A percentile compares a stretch with the other conserved stretches of the same genome.
phyloP scores from a whole-genome alignment of 2,329 filamentous ascomycete genomes.

The Stagonosporopsis tanaceti region DNA sequence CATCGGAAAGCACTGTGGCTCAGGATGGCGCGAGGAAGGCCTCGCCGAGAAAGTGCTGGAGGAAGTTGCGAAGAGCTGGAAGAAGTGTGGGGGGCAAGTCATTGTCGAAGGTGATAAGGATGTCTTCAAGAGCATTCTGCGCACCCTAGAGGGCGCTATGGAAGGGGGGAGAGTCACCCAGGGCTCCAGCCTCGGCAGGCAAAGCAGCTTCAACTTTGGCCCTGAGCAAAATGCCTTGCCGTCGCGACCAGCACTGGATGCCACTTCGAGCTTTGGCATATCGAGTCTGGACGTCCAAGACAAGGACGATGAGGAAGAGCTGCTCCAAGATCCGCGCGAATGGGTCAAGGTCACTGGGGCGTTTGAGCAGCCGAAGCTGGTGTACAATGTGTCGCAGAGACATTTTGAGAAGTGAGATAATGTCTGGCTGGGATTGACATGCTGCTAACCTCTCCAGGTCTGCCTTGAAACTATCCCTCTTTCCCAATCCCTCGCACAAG shows the following conservation, averaged over 20 bases:
- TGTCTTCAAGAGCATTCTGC: conserved; percentile 79
- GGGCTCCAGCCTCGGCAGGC: conserved; percentile 64
- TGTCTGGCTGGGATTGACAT: accelerated
- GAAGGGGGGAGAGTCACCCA: conserved; percentile 76
- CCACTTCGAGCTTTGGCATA: conserved; percentile 70
- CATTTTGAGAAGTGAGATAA: conserved; percentile 79
- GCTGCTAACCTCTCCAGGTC: conserved; percentile 41
- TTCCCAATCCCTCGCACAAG: conserved; percentile 82
- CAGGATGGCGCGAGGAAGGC: conserved; percentile 95
- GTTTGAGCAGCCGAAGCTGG: conserved; percentile 81
- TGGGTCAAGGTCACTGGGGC: conserved; percentile 87
- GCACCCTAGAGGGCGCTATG: conserved; percentile 86
- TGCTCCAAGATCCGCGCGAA: conserved; percentile 72
- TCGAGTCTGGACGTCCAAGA: conserved; percentile 60
- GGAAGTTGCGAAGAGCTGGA: conserved; percentile 91
- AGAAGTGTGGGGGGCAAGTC: conserved; percentile 84
- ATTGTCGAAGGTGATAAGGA: conserved; percentile 84
- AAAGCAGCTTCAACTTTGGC: conserved; percentile 71
- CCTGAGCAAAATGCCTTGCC: conserved; percentile 36
- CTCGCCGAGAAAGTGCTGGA: conserved; percentile 91
- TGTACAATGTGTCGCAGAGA: conserved; percentile 82
- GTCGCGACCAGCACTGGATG: conserved; percentile 57
- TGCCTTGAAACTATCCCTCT: conserved; percentile 52
- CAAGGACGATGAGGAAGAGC: conserved; percentile 62
- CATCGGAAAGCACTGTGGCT: conserved; percentile 91